Evolutionary conservation across 768 basidiomycete species (phyloP).

Genomic region (Neoboletus subvelutipes): DNA sequence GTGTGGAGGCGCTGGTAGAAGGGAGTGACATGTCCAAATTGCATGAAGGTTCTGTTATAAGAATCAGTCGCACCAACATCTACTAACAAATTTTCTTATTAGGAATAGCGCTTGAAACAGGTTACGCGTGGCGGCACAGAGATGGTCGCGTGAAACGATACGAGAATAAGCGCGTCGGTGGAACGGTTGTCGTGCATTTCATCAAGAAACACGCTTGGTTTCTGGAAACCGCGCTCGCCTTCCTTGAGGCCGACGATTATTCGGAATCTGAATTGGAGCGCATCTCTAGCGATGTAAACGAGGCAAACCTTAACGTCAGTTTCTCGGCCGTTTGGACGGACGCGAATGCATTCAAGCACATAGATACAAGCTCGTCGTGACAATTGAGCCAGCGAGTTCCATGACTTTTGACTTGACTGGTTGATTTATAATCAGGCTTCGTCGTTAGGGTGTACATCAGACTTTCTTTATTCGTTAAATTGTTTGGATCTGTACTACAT

Average conservation of each 20-base stretch:
- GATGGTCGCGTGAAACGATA: slow-evolving; percentile 70
- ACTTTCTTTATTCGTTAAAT: slow-evolving; percentile 24
- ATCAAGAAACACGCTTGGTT: slow-evolving; percentile 98
- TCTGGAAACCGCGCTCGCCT: slow-evolving; percentile 85
- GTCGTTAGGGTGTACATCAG: not conserved
- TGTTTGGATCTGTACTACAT: slow-evolving; percentile 12
- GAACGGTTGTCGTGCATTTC: slow-evolving; percentile 94
- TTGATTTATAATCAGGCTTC: not conserved
- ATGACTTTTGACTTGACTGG: not conserved
- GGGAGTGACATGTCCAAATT: slow-evolving; percentile 81
- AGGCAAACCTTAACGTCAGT: slow-evolving; percentile 19
- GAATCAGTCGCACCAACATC: not conserved
- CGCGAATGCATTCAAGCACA: slow-evolving; percentile 17
- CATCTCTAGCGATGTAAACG: slow-evolving; percentile 9
- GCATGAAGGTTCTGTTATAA: slow-evolving; percentile 50
- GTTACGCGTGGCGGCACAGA: slow-evolving; percentile 68
- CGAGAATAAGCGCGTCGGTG: slow-evolving; percentile 72
- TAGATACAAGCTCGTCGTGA: slow-evolving; percentile 13
- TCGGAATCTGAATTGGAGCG: slow-evolving; percentile 43
- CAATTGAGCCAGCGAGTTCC: not conserved
- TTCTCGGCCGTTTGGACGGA: slow-evolving; percentile 33
- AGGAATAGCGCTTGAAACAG: slow-evolving; percentile 60
- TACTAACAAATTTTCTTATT: slow-evolving; percentile 1
- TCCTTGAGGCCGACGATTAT: slow-evolving; percentile 77
- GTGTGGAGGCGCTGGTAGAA: slow-evolving; percentile 91